phyloP scores from a whole-genome alignment of 2,329 filamentous ascomycete species.

The Trichoderma lentiforme region DNA sequence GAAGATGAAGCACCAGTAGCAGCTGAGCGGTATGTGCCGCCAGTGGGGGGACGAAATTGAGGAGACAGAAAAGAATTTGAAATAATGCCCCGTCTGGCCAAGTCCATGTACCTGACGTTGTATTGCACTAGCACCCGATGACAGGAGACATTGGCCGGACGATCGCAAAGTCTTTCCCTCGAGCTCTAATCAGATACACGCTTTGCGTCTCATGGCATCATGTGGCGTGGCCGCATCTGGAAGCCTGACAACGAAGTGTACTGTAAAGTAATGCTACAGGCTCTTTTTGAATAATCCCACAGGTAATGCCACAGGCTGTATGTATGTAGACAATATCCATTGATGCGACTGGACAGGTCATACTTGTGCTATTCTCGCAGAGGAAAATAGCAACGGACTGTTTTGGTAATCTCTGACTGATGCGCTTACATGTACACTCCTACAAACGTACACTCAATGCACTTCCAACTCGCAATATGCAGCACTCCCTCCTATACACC shows the following conservation, averaged over 20 bases:
- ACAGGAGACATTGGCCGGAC: not conserved
- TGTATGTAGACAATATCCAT: not conserved
- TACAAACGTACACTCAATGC: not conserved
- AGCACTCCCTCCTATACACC: not conserved
- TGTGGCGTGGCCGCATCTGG: not conserved
- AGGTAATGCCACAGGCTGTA: not conserved
- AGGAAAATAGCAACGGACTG: not conserved
- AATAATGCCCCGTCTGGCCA: not conserved
- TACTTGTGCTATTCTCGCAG: not conserved
- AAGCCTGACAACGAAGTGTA: not conserved
- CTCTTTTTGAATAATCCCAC: not conserved
- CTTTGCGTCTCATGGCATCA: not conserved
- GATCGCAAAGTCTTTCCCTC: conserved; percentile 14
- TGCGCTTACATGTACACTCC: not conserved
- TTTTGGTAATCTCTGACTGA: not conserved
- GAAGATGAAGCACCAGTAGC: not conserved
- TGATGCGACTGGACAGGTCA: not conserved
- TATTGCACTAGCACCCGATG: not conserved
- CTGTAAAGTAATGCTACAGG: not conserved
- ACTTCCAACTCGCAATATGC: not conserved
- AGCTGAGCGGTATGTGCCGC: not conserved
- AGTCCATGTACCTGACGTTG: not conserved
- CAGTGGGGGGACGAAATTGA: not conserved
- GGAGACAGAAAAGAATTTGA: not conserved
- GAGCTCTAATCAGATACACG: conserved; percentile 3